A percentile compares a stretch with the other conserved stretches of the same genome.
Evolutionary conservation across 768 basidiomycete species (phyloP).

Genomic region (Cubamyces sp.): DNA sequence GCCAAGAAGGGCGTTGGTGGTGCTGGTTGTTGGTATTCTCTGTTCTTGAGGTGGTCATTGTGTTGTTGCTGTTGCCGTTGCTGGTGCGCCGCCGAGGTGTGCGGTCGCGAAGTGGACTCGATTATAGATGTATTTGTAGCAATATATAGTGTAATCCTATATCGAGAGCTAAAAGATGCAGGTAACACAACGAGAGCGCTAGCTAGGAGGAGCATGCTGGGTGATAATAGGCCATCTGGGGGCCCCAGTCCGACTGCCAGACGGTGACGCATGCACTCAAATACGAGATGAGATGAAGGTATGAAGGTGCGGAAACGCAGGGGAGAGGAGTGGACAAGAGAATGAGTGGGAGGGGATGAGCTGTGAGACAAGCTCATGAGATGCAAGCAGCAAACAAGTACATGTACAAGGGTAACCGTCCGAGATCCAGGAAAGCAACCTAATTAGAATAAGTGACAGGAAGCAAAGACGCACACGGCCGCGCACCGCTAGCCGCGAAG

Average conservation of each 20-base stretch:
- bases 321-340: neutral
- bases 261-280: too few relatives aligned
- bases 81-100: constrained; percentile 13
- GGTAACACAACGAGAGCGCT: neutral
- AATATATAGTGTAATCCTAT: constrained; percentile 34
- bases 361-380: too few relatives aligned
- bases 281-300: too few relatives aligned
- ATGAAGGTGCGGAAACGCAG: too few relatives aligned
- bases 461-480: too few relatives aligned
- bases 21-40: neutral
- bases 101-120: constrained; percentile 10
- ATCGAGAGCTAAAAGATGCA: constrained; percentile 14
- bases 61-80: neutral
- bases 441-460: too few relatives aligned
- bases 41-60: neutral
- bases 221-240: too few relatives aligned
- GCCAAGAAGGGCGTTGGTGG: neutral
- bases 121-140: constrained; percentile 34
- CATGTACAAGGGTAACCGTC: too few relatives aligned
- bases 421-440: too few relatives aligned
- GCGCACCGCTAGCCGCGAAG: too few relatives aligned
- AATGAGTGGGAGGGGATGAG: neutral
- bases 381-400: too few relatives aligned
- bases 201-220: neutral
- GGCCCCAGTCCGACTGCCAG: too few relatives aligned